These are phyloP conservation scores for Penicillium canariense DNA, from an alignment of 495 filamentous ascomycete genomes.

Conservation along the genomic window DNA sequence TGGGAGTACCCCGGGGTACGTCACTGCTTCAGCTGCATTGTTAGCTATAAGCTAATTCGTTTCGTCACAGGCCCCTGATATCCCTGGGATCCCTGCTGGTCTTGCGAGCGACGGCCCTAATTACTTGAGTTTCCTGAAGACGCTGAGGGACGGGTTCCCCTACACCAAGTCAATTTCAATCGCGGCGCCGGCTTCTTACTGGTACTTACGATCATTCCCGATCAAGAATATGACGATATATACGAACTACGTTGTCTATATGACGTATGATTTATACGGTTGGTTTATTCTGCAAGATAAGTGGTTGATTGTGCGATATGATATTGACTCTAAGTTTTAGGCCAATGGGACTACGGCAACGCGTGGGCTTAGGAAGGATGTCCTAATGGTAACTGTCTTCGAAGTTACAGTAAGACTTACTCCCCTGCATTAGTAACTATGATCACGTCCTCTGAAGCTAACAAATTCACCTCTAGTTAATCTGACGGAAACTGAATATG, in stretches of 20 bases:
- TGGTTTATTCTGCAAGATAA: background rate
- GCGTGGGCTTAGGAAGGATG: constrained; percentile 27
- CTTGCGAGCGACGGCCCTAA: constrained; percentile 22
- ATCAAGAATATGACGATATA: constrained; percentile 20
- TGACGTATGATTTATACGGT: constrained; percentile 39
- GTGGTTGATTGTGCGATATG: background rate
- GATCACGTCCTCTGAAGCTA: background rate
- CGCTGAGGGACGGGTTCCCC: constrained; percentile 1
- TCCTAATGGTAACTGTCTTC: background rate
- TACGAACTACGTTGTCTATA: constrained; percentile 35
- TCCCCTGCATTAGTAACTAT: background rate
- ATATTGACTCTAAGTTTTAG: background rate
- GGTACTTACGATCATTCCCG: constrained; percentile 32
- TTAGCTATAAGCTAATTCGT: background rate
- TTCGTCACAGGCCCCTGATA: constrained; percentile 28
- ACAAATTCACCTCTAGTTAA: too few species aligned
- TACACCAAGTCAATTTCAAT: constrained; percentile 13
- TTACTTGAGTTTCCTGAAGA: constrained; percentile 29
- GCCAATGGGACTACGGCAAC: constrained; percentile 35
- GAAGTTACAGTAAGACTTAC: background rate
- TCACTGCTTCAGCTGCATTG: background rate
- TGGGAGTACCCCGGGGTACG: constrained; percentile 39
- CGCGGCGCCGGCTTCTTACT: constrained; percentile 26
- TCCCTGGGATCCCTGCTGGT: constrained; percentile 34
- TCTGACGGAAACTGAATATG: constrained; percentile 37